Percentiles rank a stretch among this genome's conserved stretches.
phyloP scores from a whole-genome alignment of 352 stramenopile genomes.

The Phytophthora capsici region DNA sequence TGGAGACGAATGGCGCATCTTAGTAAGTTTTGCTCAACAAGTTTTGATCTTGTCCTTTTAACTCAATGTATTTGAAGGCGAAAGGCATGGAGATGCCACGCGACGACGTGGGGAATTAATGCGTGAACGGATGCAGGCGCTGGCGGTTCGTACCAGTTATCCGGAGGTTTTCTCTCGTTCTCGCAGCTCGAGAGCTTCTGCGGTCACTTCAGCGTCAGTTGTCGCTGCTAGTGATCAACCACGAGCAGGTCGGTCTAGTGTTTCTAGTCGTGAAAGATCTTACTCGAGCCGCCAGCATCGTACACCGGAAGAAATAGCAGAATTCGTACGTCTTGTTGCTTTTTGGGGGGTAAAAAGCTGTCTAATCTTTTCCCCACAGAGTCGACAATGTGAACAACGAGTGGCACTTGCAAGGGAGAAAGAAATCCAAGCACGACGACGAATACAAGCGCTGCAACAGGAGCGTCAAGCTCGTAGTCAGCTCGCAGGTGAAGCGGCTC shows the following conservation, averaged over 20 bases:
- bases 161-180: constrained; percentile 41
- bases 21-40: constrained; percentile 27
- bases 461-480: constrained; percentile 45
- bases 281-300: constrained; percentile 16
- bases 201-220: neutral
- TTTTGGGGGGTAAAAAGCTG: neutral
- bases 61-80: constrained; percentile 34
- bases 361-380: constrained; percentile 28
- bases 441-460: constrained; percentile 36
- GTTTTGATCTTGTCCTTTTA: too few species aligned
- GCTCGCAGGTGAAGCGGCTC: constrained; percentile 36
- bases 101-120: constrained; percentile 55
- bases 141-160: constrained; percentile 56
- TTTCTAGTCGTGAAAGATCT: constrained; percentile 10
- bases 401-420: constrained; percentile 52
- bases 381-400: constrained; percentile 57
- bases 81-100: constrained; percentile 62
- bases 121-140: constrained; percentile 48
- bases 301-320: constrained; percentile 29
- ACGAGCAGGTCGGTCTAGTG: neutral
- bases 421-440: constrained; percentile 29
- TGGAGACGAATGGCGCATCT: constrained; percentile 49
- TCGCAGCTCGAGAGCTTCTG: constrained; percentile 9
- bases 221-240: constrained; percentile 7
- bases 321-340: constrained; percentile 40